Evolutionary conservation across 2,329 filamentous ascomycete species (phyloP).

Genomic region (Neopestalotiopsis clavispora): DNA sequence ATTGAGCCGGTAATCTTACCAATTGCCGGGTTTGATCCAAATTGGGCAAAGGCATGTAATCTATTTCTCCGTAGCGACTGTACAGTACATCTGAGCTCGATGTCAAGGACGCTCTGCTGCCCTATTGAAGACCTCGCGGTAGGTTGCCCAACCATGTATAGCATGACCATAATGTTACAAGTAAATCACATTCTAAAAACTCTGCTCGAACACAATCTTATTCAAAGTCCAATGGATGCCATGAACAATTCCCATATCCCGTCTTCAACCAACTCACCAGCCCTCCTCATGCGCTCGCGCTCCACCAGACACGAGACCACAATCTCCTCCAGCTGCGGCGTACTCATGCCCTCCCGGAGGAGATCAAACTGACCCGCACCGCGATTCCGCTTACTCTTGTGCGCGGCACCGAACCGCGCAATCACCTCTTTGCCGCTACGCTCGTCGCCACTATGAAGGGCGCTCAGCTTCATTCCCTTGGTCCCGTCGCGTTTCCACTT

Average conservation of each 20-base stretch:
- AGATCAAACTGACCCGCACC: constrained; percentile 22
- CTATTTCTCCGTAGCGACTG: background rate
- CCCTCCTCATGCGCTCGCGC: constrained; percentile 23
- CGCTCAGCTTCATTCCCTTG: constrained; percentile 21
- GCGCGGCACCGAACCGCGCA: constrained; percentile 19
- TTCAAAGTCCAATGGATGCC: background rate
- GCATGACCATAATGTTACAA: too few relatives aligned
- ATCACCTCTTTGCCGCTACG: constrained; percentile 16
- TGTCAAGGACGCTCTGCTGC: too few relatives aligned
- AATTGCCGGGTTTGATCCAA: background rate
- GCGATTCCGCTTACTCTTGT: constrained; percentile 18
- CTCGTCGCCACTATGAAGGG: too few relatives aligned
- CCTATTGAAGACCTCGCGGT: too few relatives aligned
- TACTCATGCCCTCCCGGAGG: constrained; percentile 11
- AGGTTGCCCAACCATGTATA: too few relatives aligned
- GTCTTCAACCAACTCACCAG: constrained; percentile 20
- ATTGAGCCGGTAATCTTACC: background rate
- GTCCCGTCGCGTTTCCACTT: constrained; percentile 21
- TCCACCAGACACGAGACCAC: constrained; percentile 22
- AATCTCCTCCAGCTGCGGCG: constrained; percentile 22
- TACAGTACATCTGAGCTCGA: too few relatives aligned
- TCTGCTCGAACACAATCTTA: too few relatives aligned
- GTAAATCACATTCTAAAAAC: too few relatives aligned
- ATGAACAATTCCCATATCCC: constrained; percentile 21
- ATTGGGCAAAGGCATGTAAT: background rate